A percentile compares a stretch with the other conserved stretches of the same genome.
Evolutionary conservation across 2,329 filamentous ascomycete genomes (phyloP).

Genomic region (Neofusicoccum parvum): DNA sequence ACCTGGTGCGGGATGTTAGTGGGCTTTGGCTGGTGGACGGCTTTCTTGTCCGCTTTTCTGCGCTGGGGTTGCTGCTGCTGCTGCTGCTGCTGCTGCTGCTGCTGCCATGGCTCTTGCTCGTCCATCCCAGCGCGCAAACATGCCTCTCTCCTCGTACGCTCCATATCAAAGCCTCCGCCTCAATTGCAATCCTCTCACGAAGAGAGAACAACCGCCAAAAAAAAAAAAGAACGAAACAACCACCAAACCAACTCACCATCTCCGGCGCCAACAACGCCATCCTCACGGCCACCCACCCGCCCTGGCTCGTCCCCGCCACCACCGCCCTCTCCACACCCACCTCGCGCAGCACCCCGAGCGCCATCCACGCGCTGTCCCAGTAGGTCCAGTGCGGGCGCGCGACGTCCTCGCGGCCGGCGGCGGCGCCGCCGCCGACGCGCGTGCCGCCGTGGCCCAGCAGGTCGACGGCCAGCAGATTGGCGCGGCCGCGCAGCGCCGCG

Average conservation of each 20-base stretch:
- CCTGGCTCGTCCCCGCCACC: conserved; percentile 55
- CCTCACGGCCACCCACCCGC: conserved; percentile 54
- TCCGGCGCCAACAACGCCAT: conserved; percentile 57
- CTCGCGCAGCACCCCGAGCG: conserved; percentile 42
- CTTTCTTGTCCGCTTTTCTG: no score
- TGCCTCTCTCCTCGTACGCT: no score
- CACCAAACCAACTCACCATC: conserved; percentile 36
- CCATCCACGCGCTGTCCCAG: conserved; percentile 56
- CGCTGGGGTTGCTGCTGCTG: no score
- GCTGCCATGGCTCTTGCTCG: no score
- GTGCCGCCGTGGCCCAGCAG: conserved; percentile 57
- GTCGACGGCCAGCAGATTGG: conserved; percentile 58
- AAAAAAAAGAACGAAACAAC: background rate
- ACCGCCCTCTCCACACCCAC: conserved; percentile 49
- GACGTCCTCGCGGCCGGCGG: no score
- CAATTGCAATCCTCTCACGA: no score
- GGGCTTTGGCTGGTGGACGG: no score
- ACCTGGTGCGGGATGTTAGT: conserved; percentile 40
- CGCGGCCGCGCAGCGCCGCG: conserved; percentile 35
- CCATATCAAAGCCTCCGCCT: no score
- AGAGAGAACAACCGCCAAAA: no score
- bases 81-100: no score
- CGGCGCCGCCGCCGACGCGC: conserved; percentile 29
- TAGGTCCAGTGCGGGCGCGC: conserved; percentile 49
- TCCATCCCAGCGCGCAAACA: no score